Base-by-base conservation (phyloP, 495 filamentous ascomycete genomes). In the Geopyxis carbonaria region DNA sequence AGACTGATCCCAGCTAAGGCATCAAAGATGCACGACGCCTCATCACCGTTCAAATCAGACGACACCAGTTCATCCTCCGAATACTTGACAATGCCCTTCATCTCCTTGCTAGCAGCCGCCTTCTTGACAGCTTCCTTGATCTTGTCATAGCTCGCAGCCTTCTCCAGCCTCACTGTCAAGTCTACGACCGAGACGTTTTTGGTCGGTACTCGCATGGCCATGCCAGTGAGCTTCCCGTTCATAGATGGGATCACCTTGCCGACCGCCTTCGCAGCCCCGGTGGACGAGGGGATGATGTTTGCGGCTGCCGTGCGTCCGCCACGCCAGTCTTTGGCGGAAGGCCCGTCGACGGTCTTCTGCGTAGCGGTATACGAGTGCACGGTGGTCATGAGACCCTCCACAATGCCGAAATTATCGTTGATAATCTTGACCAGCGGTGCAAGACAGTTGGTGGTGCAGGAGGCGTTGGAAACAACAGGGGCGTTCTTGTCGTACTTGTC, bases 241-340 rank as follows among this genome's bases (percentile, higher is more conserved):
- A 97, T 73, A 42, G 69, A 62, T 42, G 89, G 89, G 50, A 97
- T 95, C 64, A 97, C 89, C 74, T 97, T 97, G 67, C 89, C 89
- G 68, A 97, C 89, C 58, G 89, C 89, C 79, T 97, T 97, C 55
- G 89, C 89, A 60, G 89, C 89, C 74, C 89, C 89, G 46, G 89
- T 97, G 73, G 84, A 92, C 73, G 75, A 82, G 61, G 89, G 89
- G 59, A 97, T 97, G 73, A 97, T 97, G 75, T 97, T 97, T 70
- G 92, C 78, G 55, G 89, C 89, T 66, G 89, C 89, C 53, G 81
- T 81, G 65, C 89, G 89, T 56, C 89, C 89, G 72, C 89, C 89
- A 67, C 89, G 77, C 89, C 89, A 97, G 72, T 97, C 89, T 78
- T 95, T 97, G 62, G 67, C 65, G 28, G 89, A 95, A 47, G 89